These are phyloP conservation scores for Carex littledalei DNA, from an alignment of 176 grass and related monocot genomes.

Conservation along the genomic window DNA sequence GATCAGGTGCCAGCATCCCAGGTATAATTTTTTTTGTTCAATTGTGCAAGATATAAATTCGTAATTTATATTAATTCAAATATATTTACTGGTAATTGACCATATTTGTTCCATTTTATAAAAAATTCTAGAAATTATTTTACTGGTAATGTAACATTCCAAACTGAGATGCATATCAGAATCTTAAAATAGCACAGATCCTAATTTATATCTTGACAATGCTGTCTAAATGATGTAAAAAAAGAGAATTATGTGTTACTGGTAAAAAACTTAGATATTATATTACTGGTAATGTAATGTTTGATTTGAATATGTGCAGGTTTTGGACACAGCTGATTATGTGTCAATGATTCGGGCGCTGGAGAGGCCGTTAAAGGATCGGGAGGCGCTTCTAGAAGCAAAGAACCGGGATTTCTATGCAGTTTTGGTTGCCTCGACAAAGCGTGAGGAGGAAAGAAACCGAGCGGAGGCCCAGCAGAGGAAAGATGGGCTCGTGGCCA, in stretches of 20 bases:
- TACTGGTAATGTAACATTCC: too few species aligned
- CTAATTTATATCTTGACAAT: too few species aligned
- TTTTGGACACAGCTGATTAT: slow-evolving; percentile 26
- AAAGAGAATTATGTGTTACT: too few species aligned
- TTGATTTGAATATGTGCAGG: not conserved
- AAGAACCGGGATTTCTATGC: slow-evolving; percentile 82
- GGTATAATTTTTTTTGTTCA: not conserved
- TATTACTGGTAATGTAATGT: not conserved
- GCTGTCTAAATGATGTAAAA: too few species aligned
- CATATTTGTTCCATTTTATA: too few species aligned
- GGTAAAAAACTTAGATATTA: too few species aligned
- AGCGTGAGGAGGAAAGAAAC: slow-evolving; percentile 65
- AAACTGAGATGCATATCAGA: too few species aligned
- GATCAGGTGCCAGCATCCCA: slow-evolving; percentile 15
- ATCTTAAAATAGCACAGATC: too few species aligned
- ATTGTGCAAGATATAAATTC: too few species aligned
- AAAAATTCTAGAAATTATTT: too few species aligned
- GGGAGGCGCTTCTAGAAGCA: slow-evolving; percentile 66
- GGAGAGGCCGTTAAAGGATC: slow-evolving; percentile 75
- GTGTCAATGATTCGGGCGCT: slow-evolving; percentile 40
- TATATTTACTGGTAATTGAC: too few species aligned
- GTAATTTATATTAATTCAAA: too few species aligned
- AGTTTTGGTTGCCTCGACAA: slow-evolving; percentile 30
- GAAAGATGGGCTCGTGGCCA: slow-evolving; percentile 52
- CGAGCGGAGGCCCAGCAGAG: slow-evolving; percentile 39